Conservation (phyloP, 2,329 filamentous ascomycete species). For the Talaromyces atroroseus region DNA sequence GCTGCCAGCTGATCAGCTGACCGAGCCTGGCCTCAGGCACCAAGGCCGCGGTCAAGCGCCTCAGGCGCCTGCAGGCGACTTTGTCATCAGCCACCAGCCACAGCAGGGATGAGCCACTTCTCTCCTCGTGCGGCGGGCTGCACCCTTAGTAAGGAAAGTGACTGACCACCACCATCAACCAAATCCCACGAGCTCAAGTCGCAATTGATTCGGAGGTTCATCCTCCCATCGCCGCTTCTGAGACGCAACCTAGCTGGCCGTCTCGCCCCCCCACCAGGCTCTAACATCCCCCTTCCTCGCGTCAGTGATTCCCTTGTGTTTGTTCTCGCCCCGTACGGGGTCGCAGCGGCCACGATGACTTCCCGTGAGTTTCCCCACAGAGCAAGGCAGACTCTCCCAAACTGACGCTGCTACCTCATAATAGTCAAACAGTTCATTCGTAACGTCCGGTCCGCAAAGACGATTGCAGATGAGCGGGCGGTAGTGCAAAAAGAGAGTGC, state of each 20-base stretch:
- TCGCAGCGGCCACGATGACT: constrained; percentile 51
- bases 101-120: not conserved
- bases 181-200: constrained; percentile 3
- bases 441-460: constrained; percentile 97
- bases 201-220: constrained; percentile 1
- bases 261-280: not conserved
- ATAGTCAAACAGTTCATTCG: constrained; percentile 99
- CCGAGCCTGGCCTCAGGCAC: not conserved
- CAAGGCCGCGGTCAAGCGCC: not conserved
- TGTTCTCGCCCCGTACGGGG: constrained; percentile 32
- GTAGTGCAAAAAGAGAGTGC: constrained; percentile 99
- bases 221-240: not conserved
- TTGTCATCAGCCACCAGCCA: not conserved
- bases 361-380: constrained; percentile 45
- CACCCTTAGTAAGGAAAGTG: constrained; percentile 7
- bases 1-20: no score
- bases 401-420: constrained; percentile 35
- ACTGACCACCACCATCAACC: constrained; percentile 15
- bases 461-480: constrained; percentile 95
- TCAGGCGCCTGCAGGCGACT: not conserved
- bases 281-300: not conserved
- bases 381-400: constrained; percentile 9
- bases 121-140: constrained; percentile 4
- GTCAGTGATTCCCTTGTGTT: constrained; percentile 5
- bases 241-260: not conserved